These are phyloP conservation scores for Clathrus columnatus DNA, from an alignment of 768 basidiomycete genomes.

Conservation along the genomic window DNA sequence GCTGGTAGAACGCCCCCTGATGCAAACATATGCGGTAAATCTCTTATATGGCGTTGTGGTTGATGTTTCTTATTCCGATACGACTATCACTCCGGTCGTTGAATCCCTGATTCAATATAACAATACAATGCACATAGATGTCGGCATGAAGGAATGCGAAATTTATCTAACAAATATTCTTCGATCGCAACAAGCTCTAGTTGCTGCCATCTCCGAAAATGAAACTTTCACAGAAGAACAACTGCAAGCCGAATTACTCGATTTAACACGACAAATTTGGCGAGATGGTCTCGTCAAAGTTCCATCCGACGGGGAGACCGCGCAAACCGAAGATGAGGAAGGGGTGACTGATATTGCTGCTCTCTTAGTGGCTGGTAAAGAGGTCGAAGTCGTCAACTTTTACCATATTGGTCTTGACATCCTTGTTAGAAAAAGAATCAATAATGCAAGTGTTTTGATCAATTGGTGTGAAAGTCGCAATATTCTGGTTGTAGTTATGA, in stretches of 20 bases:
- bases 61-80: conserved; percentile 69
- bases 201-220: conserved; percentile 36
- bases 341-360: conserved; percentile 88
- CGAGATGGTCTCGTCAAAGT: conserved; percentile 60
- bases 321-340: conserved; percentile 58
- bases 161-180: conserved; percentile 67
- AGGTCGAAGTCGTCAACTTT: conserved; percentile 29
- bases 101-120: conserved; percentile 58
- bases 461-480: neutral
- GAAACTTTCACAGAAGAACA: conserved; percentile 35
- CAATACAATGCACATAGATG: conserved; percentile 43
- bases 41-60: conserved; percentile 66
- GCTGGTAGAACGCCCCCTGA: conserved; percentile 74
- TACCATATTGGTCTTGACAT: too few relatives aligned
- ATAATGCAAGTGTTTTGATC: too few relatives aligned
- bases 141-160: conserved; percentile 69
- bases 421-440: too few relatives aligned
- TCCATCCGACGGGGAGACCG: conserved; percentile 66
- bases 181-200: conserved; percentile 56
- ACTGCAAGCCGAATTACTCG: conserved; percentile 44
- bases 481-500: conserved; percentile 7
- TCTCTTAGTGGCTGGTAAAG: conserved; percentile 83
- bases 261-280: conserved; percentile 59
- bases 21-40: conserved; percentile 71
- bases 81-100: conserved; percentile 69